A percentile compares a stretch with the other conserved stretches of the same genome.
Conservation (phyloP, 2,329 filamentous ascomycete species). For the Tolypocladium endophyticum region DNA sequence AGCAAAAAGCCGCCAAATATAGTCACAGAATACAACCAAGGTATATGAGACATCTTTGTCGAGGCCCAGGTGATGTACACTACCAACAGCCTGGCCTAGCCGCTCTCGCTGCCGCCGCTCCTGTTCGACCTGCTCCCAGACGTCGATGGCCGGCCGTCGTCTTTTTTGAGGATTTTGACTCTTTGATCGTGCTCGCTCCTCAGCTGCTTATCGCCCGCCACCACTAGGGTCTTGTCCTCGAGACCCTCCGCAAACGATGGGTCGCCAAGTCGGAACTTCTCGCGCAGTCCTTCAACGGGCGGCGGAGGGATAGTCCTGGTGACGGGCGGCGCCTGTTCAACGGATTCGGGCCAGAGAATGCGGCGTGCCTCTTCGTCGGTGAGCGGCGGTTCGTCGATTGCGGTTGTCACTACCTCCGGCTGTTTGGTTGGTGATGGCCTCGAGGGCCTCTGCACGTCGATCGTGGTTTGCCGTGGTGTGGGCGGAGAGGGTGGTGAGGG, state of each 20-base stretch:
- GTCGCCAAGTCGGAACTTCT: conserved; percentile 30
- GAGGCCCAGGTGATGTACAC: not conserved
- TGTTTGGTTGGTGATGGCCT: conserved; percentile 1
- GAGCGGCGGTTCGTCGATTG: conserved; percentile 20
- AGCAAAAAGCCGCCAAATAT: not conserved
- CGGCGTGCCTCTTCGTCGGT: conserved; percentile 27
- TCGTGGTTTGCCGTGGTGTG: conserved; percentile 9
- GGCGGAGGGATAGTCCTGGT: not conserved
- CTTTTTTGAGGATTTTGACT: conserved; percentile 13
- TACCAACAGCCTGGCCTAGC: not conserved
- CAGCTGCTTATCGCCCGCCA: conserved; percentile 22
- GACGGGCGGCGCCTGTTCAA: conserved; percentile 5
- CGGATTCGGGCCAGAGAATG: conserved; percentile 27
- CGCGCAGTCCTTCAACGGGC: conserved; percentile 17
- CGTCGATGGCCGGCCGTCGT: not conserved
- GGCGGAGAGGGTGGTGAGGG: not conserved
- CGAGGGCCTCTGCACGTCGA: conserved; percentile 4
- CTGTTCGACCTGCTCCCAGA: not conserved
- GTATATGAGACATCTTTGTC: not conserved
- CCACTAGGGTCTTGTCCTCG: conserved; percentile 29
- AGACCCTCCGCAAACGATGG: conserved; percentile 16
- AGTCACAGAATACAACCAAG: not conserved
- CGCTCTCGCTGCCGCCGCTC: not conserved
- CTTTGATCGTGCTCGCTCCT: conserved; percentile 19
- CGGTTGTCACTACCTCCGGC: conserved; percentile 6